A percentile compares a stretch with the other conserved stretches of the same genome.
Conservation (phyloP, 805 yeast species). For the Metschnikowia reukaufii region DNA sequence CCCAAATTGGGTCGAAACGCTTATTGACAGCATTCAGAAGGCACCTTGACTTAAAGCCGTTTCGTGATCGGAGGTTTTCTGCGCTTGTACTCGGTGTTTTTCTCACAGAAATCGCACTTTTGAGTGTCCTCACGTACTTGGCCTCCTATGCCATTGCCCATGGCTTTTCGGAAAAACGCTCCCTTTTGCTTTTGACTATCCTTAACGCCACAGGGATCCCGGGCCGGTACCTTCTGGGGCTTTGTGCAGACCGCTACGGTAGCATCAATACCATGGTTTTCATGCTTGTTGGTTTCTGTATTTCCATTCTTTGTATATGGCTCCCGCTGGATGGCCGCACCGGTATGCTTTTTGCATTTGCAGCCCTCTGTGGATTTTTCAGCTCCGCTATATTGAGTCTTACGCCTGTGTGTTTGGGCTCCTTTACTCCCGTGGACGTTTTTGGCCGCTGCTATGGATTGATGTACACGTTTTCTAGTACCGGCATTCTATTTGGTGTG, state of each 20-base stretch:
- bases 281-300: constrained; percentile 45
- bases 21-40: constrained; percentile 8
- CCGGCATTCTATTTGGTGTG: constrained; percentile 37
- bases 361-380: constrained; percentile 57
- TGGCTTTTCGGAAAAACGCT: constrained; percentile 45
- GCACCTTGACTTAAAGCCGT: constrained; percentile 38
- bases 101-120: constrained; percentile 51
- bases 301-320: constrained; percentile 60
- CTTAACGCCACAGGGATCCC: constrained; percentile 47
- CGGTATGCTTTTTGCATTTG: constrained; percentile 49
- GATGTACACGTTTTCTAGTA: constrained; percentile 57
- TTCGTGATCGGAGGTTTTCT: constrained; percentile 39
- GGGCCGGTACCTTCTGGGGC: constrained; percentile 58
- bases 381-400: constrained; percentile 62
- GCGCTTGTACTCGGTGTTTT: constrained; percentile 42
- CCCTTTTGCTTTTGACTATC: constrained; percentile 47
- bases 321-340: constrained; percentile 56
- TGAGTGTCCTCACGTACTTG: constrained; percentile 53
- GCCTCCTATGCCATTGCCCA: constrained; percentile 56
- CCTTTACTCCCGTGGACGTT: constrained; percentile 58
- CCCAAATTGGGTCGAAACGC: too few relatives aligned
- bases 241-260: constrained; percentile 54
- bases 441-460: constrained; percentile 73
- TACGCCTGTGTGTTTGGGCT: constrained; percentile 69
- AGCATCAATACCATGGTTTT: constrained; percentile 55